Base-by-base conservation (phyloP, 768 basidiomycete genomes). In the Cyclocybe aegerita region DNA sequence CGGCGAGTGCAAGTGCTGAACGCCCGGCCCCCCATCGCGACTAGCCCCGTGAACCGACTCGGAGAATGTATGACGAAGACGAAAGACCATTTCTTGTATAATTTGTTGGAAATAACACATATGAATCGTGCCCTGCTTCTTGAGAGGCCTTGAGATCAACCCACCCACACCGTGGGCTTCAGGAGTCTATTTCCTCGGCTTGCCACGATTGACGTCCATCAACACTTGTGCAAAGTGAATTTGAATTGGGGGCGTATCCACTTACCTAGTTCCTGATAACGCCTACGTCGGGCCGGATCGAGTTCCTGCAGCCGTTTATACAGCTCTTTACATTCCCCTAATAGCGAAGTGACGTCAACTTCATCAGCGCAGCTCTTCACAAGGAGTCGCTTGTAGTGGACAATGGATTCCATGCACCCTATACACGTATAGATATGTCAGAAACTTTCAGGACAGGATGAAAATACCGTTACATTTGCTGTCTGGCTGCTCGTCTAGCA, bases 341-440 rank as follows among this genome's bases (percentile, higher is more conserved):
- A 67, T 51, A 82, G 56, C n/a, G 59, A 61, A 8, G 45, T 55
- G n/a, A 60, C 66, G n/a, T 72, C 67, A 16, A 71, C 54, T 1
- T 58, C 53, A 8, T 65, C 57, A 2, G 69, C 48, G 55, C 81
- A 71, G 31, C 81, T 74, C 46, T 65, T 68, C n/a, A 88, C 52
- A 23, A 93, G 67, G n/a, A 93, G 67, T 23, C 72, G 75, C 61
- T 86, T 86, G 70, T 97, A 97, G 59, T 90, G 80, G 1, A 93
- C 85, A 34, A 97, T 76, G 0, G 92, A 91, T 60, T 96, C 93
- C 78, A 98, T 85, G 63, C 93, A 96, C 95, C 95, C 95, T 97
- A 53, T 32, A 14, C 38, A 47, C 36, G 31, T 45, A 53, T 43
- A 30, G 39, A 9, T 42, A 34, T 14, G 15, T 43, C 17, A 23